phyloP scores from a whole-genome alignment of 768 basidiomycete species.

The Symmetrospora coprosmae region DNA sequence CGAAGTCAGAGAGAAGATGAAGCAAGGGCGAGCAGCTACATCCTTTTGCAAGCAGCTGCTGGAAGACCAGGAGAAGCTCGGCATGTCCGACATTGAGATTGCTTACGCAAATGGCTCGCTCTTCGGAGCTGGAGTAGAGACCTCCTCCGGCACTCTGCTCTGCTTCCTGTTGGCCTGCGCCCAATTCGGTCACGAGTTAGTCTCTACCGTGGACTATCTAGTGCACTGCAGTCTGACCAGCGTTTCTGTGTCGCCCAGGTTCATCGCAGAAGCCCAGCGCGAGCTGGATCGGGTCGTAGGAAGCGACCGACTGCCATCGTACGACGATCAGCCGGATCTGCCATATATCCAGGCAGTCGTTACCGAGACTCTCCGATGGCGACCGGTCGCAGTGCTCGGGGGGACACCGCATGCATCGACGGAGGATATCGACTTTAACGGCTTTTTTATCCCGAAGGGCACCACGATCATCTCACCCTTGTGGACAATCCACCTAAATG shows the following conservation, averaged over 20 bases:
- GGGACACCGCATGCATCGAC: conserved; percentile 23
- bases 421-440: conserved; percentile 23
- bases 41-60: conserved; percentile 24
- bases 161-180: conserved; percentile 24
- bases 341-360: conserved; percentile 25
- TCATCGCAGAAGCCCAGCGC: conserved; percentile 3
- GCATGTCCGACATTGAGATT: conserved; percentile 22
- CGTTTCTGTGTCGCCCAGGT: background rate
- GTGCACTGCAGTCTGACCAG: background rate
- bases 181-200: conserved; percentile 20
- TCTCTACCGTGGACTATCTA: background rate
- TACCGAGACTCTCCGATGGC: conserved; percentile 25
- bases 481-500: conserved; percentile 25
- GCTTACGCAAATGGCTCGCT: conserved; percentile 17
- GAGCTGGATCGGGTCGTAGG: conserved; percentile 26
- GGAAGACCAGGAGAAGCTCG: conserved; percentile 10
- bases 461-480: conserved; percentile 22
- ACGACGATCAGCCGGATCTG: conserved; percentile 14
- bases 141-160: conserved; percentile 23
- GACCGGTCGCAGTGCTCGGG: conserved; percentile 25
- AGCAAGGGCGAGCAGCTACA: background rate
- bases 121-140: conserved; percentile 27
- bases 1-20: conserved; percentile 25
- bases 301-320: conserved; percentile 8
- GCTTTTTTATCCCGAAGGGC: conserved; percentile 24